Evolutionary conservation across 1,139 yeast species (phyloP), one percentile per base, ranked within the genome.

Genomic region (Saccharomyces hybrid): DNA sequence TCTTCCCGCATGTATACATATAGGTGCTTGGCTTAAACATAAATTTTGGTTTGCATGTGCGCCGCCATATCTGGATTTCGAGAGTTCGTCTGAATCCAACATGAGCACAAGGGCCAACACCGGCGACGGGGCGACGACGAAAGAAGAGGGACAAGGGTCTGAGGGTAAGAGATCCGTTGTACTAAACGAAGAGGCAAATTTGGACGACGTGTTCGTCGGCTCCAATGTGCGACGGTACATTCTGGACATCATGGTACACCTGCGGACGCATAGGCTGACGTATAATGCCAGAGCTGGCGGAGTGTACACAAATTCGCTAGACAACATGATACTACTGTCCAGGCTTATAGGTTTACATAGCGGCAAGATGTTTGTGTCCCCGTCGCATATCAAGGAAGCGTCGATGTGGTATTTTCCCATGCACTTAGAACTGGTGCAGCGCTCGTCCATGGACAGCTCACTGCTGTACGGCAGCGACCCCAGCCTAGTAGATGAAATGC

Each of bases 251-350:
- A 61, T 68, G 55, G 62, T 70, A 4, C 72, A 69, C 51, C 48
- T 68, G 20, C 55, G 73, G 47, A 62, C 66, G 61, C 73, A 70
- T 54, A 52, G 71, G 46, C 56, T 70, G 14, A 54, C 65, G 13
- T 61, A 62, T 32, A 65, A 61, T 44, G 64, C 66, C 13, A 63
- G 61, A 52, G 70, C 67, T 6, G 73, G 72, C 5, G 73, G 73
- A 2, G 61, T 63, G 1, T 60, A 59, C 48, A 61, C 68, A 1
- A 55, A 54, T 8, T 59, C 70, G 3, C 52, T 65, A 14, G 55
- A 59, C 6, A 65, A 67, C 48, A 55, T 68, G 52, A 51, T 63
- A 7, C 48, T 54, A 9, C 54, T 70, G 44, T 56, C 67, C 4
- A 59, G 61, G 53, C 46, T 64, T 13, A 54, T 63, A 6, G 54